Evolutionary conservation across 805 yeast species (phyloP), one percentile per base, ranked within the genome.

Genomic region (Yarrowia divulgata): DNA sequence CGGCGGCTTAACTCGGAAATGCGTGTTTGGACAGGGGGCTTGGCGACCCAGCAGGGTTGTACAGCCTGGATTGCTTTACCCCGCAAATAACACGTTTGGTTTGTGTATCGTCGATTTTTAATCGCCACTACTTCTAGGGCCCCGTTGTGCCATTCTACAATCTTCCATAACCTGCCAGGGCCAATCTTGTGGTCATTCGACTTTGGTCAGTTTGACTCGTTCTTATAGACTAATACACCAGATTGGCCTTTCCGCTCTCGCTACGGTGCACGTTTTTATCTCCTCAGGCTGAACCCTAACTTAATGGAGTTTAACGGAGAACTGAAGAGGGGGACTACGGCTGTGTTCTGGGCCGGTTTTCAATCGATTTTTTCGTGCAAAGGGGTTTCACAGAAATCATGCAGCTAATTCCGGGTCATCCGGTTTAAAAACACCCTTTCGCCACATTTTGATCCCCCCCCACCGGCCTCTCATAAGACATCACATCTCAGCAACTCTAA

Each of bases 251-350:
- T 54, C 58, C 19, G 40, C 43, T 54, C 58, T 54, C 58, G 45
- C 45, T 54, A 39, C 45, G 60, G 60, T 54, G 60, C 60, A 54
- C 60, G 60, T 54, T 52, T 54, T 54, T 54, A 54, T 54, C 60
- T 54, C 60, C 60, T 54, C 60, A 54, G 29, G 45, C 34, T 16
- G 35, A 54, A 54, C 34, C 19, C 39, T 34, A 54, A 54, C 60
- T 19, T 54, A 18, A 18, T 34, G 58, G 58, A 52, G 58, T 34
- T 23, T 50, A 50, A 34, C 29, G 29, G 40, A 5, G 29, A n/a
- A 29, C 7, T 3, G 7, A 4, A 37, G 12, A 13, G n/a, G 57
- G 14, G 4, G 10, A 1, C 8, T 12, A 50, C 16, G 32, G n/a
- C 9, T 19, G 60, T 9, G 34, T 0, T 14, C 9, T 13, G 43